Percentiles rank a stretch among this genome's conserved stretches.
Evolutionary conservation across 1,284 basidiomycete genomes (phyloP).

Genomic region (Ustilago vetiveriae): DNA sequence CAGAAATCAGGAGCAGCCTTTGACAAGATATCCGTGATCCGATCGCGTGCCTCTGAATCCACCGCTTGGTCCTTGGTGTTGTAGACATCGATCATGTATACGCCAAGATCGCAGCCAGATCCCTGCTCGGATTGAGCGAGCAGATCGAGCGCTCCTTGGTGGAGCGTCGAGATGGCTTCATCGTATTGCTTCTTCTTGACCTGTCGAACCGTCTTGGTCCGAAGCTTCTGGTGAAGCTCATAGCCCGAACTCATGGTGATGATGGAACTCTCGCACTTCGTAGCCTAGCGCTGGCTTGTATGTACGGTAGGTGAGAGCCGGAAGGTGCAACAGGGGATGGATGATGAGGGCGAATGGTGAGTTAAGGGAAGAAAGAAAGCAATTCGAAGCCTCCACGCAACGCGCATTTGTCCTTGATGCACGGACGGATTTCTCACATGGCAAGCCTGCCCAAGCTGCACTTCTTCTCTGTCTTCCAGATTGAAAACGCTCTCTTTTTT

Average conservation of each 20-base stretch:
- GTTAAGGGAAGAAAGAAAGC: no score
- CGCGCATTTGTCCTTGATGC: no score
- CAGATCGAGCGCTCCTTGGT: conserved; percentile 54
- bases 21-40: conserved; percentile 48
- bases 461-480: no score
- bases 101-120: conserved; percentile 63
- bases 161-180: conserved; percentile 57
- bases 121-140: conserved; percentile 62
- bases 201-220: conserved; percentile 64
- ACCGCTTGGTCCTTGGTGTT: conserved; percentile 33
- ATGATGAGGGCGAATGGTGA: neutral
- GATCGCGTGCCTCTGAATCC: conserved; percentile 46
- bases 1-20: conserved; percentile 60
- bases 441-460: no score
- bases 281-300: no score
- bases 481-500: no score
- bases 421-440: no score
- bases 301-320: no score
- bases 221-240: conserved; percentile 66
- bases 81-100: conserved; percentile 65
- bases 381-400: no score
- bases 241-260: conserved; percentile 53
- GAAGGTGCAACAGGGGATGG: neutral
- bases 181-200: conserved; percentile 64
- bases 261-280: no score